Base-by-base conservation (phyloP, 2,329 filamentous ascomycete species). In the Fusarium verrucosum region DNA sequence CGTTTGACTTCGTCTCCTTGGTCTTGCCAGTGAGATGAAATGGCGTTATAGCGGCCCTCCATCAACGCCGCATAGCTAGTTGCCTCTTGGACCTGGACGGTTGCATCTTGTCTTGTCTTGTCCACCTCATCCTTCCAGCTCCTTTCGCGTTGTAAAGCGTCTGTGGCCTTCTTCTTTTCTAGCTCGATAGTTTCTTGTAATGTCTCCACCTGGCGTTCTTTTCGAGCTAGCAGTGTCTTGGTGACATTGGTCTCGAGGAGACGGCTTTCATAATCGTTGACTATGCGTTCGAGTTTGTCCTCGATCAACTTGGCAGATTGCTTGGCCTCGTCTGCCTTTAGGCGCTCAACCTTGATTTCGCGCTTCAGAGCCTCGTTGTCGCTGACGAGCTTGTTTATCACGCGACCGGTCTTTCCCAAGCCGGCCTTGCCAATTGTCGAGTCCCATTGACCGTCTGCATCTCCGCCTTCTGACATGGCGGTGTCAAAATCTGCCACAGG, bases 351-450 rank as follows among this genome's bases (percentile, higher is more conserved):
- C 70, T 89, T 82, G 55, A 91, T 81, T 64, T 94, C 91, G 49
- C 91, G 85, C 70, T 91, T 91, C 41, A 94, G 81, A 36, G 88
- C 84, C 72, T 94, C 91, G 68, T 93, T 93, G 73, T 94, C 91
- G 50, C 89, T 88, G 73, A 92, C 91, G 50, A 95, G 84, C 72
- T 88, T 87, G 77, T 95, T 92, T 75, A 95, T 94, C 49, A 92
- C 90, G 30, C 89, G 83, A 10, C 90, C 90, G 10, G 89, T 92
- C 79, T 92, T 92, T 38, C 90, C 90, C 4, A 90, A 78, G 4
- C 87, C 88, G 9, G 89, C 88, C 72, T 89, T 89, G 66, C 89
- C 89, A 41, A 91, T 84, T 4, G 88, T 88, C 26, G 87, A 87
- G 71, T 89, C 88, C 86, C 87, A 89, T 73, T 78, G 78, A 22